Evolutionary conservation across 2,329 filamentous ascomycete species (phyloP), one percentile per base, ranked within the genome.

Genomic region (Alternaria tenuissima): DNA sequence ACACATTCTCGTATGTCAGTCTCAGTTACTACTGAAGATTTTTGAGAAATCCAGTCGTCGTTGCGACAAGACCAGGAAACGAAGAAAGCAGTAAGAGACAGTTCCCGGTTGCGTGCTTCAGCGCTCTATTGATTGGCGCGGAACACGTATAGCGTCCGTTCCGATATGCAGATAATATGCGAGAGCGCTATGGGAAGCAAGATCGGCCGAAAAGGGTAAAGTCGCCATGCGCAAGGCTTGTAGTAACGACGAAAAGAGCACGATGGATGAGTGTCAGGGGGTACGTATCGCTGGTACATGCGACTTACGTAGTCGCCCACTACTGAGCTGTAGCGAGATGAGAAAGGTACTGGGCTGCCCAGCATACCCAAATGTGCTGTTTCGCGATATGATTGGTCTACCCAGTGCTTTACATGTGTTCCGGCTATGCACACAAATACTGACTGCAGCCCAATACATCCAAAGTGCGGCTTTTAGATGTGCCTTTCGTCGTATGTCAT

Each of bases 341-440:
- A 66, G 64, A 65, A 66, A 55, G 63, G 58, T 57, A 65, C 64
- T 59, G 57, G 62, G 57, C 52, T 63, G 71, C 65, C 61, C 63
- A 69, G 61, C 24, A 57, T 41, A 62, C 56, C 63, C 65, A 59
- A 57, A 70, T 44, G 63, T 53, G 65, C 61, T 55, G 65, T 72
- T 70, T 51, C 28, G 46, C 46, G 52, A 51, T 66, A 55, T 74
- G 65, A 78, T 78, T 78, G 75, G 76, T 65, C 55, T 44, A 54
- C 51, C 26, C 52, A 52, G 56, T 69, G 69, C 71, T 68, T 70
- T 72, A 67, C 69, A 65, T 68, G 52, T 69, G 72, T 77, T 61
- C 68, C 72, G 70, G 67, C 64, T 69, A 75, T 73, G 73, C 70
- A 73, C 67, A 69, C 62, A 71, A 64, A 67, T 71, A 68, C 64